Evolutionary conservation across 495 filamentous ascomycete species (phyloP), one percentile per base, ranked within the genome.

Genomic region (Talaromyces liani): DNA sequence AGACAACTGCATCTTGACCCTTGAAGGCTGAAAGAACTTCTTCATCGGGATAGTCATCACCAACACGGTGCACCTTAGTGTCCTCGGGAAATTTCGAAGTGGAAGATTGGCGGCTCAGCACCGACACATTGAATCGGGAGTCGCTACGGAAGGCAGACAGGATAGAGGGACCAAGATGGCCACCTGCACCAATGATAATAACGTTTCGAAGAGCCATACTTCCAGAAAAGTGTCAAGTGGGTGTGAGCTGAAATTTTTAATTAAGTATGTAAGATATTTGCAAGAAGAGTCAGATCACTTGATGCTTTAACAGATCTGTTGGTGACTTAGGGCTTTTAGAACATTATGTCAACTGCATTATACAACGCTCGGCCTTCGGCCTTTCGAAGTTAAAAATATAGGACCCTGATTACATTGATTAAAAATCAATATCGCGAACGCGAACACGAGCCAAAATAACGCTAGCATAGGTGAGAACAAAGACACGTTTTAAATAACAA

Each of bases 1-100:
- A 76, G 49, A 80, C 62, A 16, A 80, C 66, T n/a, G 70, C 77
- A 64, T 80, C 75, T 9, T 72, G 70, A 8, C 68, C 73, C 18
- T 61, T 5, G 22, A 82, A 65, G 14, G 71, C 70, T 25, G 8
- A 24, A 24, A 55, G 25, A 3, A 55, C 51, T 25, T 55, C 51
- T 1, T 29, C 25, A 3, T 24, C 12, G 4, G 51, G 51, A 55
- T 55, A 55, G 51, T 55, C 51, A 53, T 53, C 49, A n/a, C 51
- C 51, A 6, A 55, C 51, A 3, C 51, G 51, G 10, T 55, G 20
- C 22, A 55, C 51, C 12, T 55, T 55, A 16, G 25, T n/a, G 51
- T 55, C 25, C 9, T 55, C 51, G n/a, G 51, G 51, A 27, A 55
- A 55, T 5, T 5, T 55, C 3, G 51, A 55, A 4, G n/a, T 55